A percentile compares a stretch with the other conserved stretches of the same genome.
These are phyloP conservation scores for Celoporthe dispersa DNA, from an alignment of 2,329 filamentous ascomycete species.

Conservation along the genomic window DNA sequence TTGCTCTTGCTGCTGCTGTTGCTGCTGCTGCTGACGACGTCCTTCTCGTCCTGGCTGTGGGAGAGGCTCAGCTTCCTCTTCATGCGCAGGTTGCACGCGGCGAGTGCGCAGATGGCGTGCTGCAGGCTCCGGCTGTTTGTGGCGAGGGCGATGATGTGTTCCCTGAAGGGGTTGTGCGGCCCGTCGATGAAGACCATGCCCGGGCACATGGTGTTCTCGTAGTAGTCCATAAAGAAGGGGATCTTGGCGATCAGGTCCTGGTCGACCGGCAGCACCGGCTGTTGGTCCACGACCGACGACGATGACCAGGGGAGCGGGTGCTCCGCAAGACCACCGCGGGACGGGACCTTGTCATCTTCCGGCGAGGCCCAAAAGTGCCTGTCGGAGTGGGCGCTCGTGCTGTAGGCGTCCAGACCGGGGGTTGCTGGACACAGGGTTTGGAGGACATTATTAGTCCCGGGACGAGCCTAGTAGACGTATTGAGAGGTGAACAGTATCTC, in stretches of 20 bases:
- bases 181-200: conserved; percentile 91
- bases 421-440: conserved; percentile 45
- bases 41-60: conserved; percentile 55
- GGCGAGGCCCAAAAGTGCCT: conserved; percentile 52
- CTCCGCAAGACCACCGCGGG: conserved; percentile 47
- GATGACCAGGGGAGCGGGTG: conserved; percentile 54
- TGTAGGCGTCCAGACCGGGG: conserved; percentile 57
- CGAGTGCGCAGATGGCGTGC: conserved; percentile 87
- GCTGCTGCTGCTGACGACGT: conserved; percentile 32
- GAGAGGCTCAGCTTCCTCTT: conserved; percentile 67
- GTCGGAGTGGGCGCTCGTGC: conserved; percentile 54
- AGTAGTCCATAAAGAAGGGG: conserved; percentile 90
- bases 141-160: conserved; percentile 79
- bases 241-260: conserved; percentile 74
- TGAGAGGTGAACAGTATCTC: conserved; percentile 49
- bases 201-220: conserved; percentile 88
- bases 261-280: conserved; percentile 56
- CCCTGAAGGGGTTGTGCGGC: conserved; percentile 82
- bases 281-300: conserved; percentile 51
- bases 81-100: conserved; percentile 90
- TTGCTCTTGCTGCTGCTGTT: neutral
- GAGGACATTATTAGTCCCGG: conserved; percentile 32
- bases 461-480: conserved; percentile 31
- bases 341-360: conserved; percentile 51
- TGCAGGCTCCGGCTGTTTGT: conserved; percentile 81